These are phyloP conservation scores for button mushroom (Agaricus bisporus) DNA, from an alignment of 768 basidiomycete genomes.

Conservation along the genomic window DNA sequence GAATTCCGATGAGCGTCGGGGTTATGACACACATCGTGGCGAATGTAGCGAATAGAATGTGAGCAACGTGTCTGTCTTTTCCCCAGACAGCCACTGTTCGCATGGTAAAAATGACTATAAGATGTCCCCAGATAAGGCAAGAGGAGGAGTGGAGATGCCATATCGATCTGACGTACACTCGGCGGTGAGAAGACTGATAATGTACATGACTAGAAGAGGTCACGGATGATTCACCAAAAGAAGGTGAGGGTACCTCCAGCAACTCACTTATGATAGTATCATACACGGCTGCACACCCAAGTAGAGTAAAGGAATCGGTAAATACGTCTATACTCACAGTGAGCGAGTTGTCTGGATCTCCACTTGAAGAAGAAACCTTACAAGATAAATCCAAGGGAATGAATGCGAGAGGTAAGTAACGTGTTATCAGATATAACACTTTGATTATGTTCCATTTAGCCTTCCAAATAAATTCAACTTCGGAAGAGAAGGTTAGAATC, in stretches of 20 bases:
- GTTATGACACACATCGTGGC: background rate
- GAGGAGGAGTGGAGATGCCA: too few species aligned
- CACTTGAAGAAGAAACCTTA: background rate
- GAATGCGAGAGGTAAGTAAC: background rate
- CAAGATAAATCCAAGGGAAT: background rate
- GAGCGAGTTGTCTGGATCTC: background rate
- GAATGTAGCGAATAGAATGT: background rate
- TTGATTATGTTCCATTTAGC: background rate
- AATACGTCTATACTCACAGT: background rate
- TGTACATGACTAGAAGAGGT: background rate
- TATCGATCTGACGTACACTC: background rate
- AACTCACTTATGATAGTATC: background rate
- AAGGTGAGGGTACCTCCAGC: background rate
- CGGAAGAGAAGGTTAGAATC: background rate
- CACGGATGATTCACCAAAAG: background rate
- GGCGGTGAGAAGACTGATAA: background rate
- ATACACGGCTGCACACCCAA: background rate
- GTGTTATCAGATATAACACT: background rate
- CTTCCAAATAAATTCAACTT: background rate
- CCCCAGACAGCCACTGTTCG: slow-evolving; percentile 6
- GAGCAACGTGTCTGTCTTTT: background rate
- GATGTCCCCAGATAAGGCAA: too few species aligned
- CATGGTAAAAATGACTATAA: background rate
- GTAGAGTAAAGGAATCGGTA: background rate
- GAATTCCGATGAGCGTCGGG: background rate